A percentile compares a stretch with the other conserved stretches of the same genome.
Evolutionary conservation across 1,284 basidiomycete species (phyloP).

Genomic region (Boletus sp.): DNA sequence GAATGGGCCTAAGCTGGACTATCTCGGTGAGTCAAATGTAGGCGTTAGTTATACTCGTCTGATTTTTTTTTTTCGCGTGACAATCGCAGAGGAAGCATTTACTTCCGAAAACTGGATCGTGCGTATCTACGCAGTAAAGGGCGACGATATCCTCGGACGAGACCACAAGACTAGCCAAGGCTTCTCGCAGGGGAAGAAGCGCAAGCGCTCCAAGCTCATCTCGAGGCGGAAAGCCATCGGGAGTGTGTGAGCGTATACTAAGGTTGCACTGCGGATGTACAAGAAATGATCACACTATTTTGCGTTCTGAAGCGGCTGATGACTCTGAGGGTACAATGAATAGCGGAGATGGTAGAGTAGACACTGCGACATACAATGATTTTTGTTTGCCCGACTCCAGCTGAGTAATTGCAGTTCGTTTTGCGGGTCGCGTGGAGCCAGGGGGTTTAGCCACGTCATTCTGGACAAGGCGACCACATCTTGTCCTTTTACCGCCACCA

Average conservation of each 20-base stretch:
- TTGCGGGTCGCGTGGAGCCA: too few species aligned
- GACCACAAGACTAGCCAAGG: conserved; percentile 83
- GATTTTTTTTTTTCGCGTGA: conserved; percentile 5
- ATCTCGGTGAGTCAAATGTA: conserved; percentile 58
- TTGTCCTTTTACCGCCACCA: conserved; percentile 13
- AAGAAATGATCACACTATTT: background rate
- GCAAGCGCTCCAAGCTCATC: conserved; percentile 69
- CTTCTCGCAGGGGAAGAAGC: conserved; percentile 84
- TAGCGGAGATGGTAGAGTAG: conserved; percentile 7
- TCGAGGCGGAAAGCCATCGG: conserved; percentile 51
- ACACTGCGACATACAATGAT: background rate
- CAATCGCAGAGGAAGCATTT: conserved; percentile 80
- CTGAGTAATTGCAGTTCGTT: too few species aligned
- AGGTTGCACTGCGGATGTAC: background rate
- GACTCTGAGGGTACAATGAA: background rate
- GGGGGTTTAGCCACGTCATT: conserved; percentile 18
- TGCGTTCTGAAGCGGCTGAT: background rate
- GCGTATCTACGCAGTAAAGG: conserved; percentile 95
- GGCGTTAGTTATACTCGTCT: background rate
- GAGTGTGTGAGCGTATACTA: conserved; percentile 11
- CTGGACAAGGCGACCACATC: background rate
- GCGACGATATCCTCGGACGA: conserved; percentile 88
- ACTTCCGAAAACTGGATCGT: conserved; percentile 99
- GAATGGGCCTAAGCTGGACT: conserved; percentile 79
- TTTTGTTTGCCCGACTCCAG: too few species aligned